Conservation (phyloP, 495 filamentous ascomycete species). For the Talaromyces borbonicus region DNA sequence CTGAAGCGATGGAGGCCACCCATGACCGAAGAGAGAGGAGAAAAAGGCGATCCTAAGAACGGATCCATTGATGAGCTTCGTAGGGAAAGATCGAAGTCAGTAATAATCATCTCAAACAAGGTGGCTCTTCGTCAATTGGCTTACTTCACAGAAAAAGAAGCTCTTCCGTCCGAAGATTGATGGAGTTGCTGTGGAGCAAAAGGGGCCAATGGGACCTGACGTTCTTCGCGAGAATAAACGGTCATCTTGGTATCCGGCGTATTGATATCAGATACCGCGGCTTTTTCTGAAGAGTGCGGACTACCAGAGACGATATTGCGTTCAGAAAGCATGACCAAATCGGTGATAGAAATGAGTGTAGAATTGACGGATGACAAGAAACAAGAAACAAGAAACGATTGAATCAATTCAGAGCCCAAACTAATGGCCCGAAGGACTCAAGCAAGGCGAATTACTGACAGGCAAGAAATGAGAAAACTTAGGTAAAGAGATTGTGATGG, state of each 20-base stretch:
- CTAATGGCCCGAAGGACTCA: not conserved
- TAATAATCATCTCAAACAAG: conserved; percentile 7
- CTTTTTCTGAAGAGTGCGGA: conserved; percentile 48
- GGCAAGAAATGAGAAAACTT: not conserved
- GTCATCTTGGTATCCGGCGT: conserved; percentile 56
- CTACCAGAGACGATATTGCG: conserved; percentile 25
- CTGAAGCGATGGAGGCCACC: not conserved
- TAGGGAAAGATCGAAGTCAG: too few relatives aligned
- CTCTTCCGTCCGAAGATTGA: conserved; percentile 10
- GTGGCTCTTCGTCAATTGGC: not conserved
- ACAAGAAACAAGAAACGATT: conserved; percentile 1
- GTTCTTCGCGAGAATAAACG: conserved; percentile 53
- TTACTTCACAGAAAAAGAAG: conserved; percentile 4
- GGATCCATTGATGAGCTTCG: conserved; percentile 18
- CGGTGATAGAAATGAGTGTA: too few relatives aligned
- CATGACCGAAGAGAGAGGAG: conserved; percentile 16
- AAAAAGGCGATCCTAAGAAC: conserved; percentile 16
- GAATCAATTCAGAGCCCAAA: not conserved
- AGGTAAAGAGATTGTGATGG: not conserved
- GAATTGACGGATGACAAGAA: too few relatives aligned
- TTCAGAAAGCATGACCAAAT: conserved; percentile 6
- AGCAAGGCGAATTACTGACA: not conserved
- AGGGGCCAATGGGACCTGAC: conserved; percentile 13
- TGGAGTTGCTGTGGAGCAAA: conserved; percentile 9
- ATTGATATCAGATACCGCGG: conserved; percentile 42